phyloP scores from a whole-genome alignment of 1,284 basidiomycete genomes.

The Farysia itapuensis region DNA sequence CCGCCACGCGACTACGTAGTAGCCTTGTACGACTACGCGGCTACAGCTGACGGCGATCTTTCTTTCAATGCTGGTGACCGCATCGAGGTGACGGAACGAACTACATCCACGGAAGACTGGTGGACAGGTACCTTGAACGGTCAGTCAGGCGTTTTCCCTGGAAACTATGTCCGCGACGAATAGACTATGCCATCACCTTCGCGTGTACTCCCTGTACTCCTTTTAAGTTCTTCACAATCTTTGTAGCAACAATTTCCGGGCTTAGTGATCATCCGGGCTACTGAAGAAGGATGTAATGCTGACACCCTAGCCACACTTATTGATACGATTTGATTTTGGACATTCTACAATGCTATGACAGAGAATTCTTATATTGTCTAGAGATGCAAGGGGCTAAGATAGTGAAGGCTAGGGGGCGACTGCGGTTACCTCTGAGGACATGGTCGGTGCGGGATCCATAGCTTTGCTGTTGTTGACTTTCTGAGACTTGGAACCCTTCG shows the following conservation, averaged over 20 bases:
- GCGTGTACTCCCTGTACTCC: not conserved
- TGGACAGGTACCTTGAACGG: conserved; percentile 92
- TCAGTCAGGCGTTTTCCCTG: conserved; percentile 87
- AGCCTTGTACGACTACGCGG: conserved; percentile 91
- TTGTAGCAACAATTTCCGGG: too few species aligned
- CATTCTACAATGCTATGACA: too few species aligned
- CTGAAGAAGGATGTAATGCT: too few species aligned
- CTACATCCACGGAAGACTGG: conserved; percentile 88
- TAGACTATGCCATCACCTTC: conserved; percentile 7
- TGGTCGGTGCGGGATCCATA: not conserved
- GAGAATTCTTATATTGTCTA: too few species aligned
- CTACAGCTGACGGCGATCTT: conserved; percentile 78
- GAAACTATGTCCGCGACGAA: conserved; percentile 60
- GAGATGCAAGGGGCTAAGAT: too few species aligned
- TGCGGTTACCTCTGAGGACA: not conserved
- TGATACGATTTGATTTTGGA: too few species aligned
- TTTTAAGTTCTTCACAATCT: not conserved
- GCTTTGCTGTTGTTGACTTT: not conserved
- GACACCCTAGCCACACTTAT: too few species aligned
- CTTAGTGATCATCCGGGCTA: too few species aligned
- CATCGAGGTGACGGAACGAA: conserved; percentile 87
- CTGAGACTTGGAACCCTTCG: not conserved
- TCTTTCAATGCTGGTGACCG: conserved; percentile 87
- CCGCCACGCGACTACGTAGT: conserved; percentile 74
- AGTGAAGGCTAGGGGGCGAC: too few species aligned